Evolutionary conservation across 306 rosid genomes (phyloP).

Genomic region (Fagus crenata): DNA sequence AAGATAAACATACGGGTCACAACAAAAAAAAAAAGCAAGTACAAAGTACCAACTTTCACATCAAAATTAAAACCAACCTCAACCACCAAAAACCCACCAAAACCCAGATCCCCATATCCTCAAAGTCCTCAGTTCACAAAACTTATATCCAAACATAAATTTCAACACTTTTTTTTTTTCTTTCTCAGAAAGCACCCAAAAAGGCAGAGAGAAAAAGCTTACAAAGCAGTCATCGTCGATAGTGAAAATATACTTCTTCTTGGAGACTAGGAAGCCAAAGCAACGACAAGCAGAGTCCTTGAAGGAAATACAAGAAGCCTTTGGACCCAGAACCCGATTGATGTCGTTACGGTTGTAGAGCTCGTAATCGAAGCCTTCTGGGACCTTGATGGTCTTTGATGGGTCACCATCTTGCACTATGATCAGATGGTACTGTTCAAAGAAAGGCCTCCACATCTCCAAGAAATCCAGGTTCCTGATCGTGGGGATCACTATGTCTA

Average conservation of each 20-base stretch:
- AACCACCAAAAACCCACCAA: not conserved
- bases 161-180: not conserved
- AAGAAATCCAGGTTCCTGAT: slow-evolving; percentile 84
- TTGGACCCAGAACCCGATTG: slow-evolving; percentile 77
- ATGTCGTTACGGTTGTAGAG: slow-evolving; percentile 74
- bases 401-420: slow-evolving; percentile 90
- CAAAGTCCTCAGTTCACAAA: not conserved
- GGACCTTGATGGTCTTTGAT: slow-evolving; percentile 59
- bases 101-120: slow-evolving; percentile 9
- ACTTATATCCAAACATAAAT: not conserved
- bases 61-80: not conserved
- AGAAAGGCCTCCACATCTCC: slow-evolving; percentile 90
- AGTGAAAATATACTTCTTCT: slow-evolving; percentile 86
- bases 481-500: slow-evolving; percentile 86
- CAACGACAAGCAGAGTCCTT: slow-evolving; percentile 89
- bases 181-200: not conserved
- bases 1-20: too few relatives aligned
- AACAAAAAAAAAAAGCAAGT: too few relatives aligned
- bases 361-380: slow-evolving; percentile 71
- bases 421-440: slow-evolving; percentile 65
- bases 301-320: slow-evolving; percentile 78
- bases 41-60: too few relatives aligned
- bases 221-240: slow-evolving; percentile 93
- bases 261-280: slow-evolving; percentile 81
- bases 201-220: slow-evolving; percentile 23